Base-by-base conservation (phyloP, 2,329 filamentous ascomycete species). In the Cryoendolithus antarcticus region DNA sequence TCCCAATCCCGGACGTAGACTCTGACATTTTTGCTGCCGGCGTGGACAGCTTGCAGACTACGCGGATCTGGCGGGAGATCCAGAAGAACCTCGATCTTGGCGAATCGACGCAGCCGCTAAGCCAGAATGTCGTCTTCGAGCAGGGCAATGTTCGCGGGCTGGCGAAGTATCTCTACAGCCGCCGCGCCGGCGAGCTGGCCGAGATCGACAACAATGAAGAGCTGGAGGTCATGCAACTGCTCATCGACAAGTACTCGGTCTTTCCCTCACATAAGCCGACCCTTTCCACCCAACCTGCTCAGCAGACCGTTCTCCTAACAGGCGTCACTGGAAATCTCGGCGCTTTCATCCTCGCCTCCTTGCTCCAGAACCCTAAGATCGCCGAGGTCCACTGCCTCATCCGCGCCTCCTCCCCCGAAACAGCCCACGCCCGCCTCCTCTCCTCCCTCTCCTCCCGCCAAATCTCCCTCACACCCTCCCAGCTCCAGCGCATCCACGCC, bases 271-370 rank as follows among this genome's bases (percentile, higher is more conserved):
- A 56, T 39, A 32, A 51, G 40, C 47, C 51, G 4, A 30, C 38
- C 8, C 15, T 19, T 33, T 21, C 21, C 10, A 12, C 28, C 15
- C 39, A 37, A 31, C 42, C 45, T 8, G 41, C 40, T 3, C 37
- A 49, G 36, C 34, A 48, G 35, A 50, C 55, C 27, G 56, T 77
- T 1, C 32, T 54, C 27, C 45, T 82, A 3, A 82, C 78, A 0
- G 79, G 79, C 2, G 70, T 71, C 0, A 82, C 79, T 0, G 79
- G 79, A 1, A 77, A 76, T 2, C 62, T 82, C 0, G 79, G 79
- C 1, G 66, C 73, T 0, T 75, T 80, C 46, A 60, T 79, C 1
- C 63, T 75, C 2, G 47, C 56, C 2, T 55, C 62, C 28, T 46
- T 64, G 4, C 50, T 58, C 13, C 41, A 32, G 7, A 49, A 49